These are phyloP conservation scores for Microstegium vimineum DNA, from an alignment of 176 grass and related monocot species.

Conservation along the genomic window DNA sequence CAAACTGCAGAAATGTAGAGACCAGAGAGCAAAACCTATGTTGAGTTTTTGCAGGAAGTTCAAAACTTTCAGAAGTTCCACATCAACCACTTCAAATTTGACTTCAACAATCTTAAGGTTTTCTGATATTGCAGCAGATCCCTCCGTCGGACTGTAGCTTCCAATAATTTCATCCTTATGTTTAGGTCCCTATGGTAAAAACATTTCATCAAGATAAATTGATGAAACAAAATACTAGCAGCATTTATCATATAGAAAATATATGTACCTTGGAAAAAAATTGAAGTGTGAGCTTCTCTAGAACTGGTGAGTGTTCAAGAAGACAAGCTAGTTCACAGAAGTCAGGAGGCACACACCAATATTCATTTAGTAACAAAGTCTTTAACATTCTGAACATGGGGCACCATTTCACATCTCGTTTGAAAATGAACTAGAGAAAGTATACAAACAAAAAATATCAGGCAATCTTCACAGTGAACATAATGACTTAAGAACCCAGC, in stretches of 20 bases:
- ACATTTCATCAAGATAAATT: neutral
- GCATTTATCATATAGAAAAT: neutral
- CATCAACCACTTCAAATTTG: neutral
- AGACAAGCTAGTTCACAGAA: conserved; percentile 2
- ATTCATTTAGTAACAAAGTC: conserved; percentile 2
- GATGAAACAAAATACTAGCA: neutral
- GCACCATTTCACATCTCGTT: conserved; percentile 12
- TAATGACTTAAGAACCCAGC: neutral
- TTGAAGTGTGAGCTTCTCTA: conserved; percentile 28
- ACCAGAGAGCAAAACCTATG: neutral
- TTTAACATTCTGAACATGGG: conserved; percentile 20
- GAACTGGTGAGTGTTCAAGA: conserved; percentile 4
- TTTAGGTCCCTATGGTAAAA: neutral
- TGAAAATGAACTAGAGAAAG: conserved; percentile 9
- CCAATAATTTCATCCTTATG: neutral
- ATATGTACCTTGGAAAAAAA: neutral
- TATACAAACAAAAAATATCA: neutral
- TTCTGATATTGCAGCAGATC: neutral
- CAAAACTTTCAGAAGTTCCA: neutral
- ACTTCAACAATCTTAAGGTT: neutral
- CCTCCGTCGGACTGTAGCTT: neutral
- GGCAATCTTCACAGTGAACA: neutral
- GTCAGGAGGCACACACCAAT: neutral
- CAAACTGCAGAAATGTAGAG: neutral
- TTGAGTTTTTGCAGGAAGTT: neutral